A percentile compares a stretch with the other conserved stretches of the same genome.
Conservation (phyloP, 1,284 basidiomycete species). For the Boletus albobrunnescens region DNA sequence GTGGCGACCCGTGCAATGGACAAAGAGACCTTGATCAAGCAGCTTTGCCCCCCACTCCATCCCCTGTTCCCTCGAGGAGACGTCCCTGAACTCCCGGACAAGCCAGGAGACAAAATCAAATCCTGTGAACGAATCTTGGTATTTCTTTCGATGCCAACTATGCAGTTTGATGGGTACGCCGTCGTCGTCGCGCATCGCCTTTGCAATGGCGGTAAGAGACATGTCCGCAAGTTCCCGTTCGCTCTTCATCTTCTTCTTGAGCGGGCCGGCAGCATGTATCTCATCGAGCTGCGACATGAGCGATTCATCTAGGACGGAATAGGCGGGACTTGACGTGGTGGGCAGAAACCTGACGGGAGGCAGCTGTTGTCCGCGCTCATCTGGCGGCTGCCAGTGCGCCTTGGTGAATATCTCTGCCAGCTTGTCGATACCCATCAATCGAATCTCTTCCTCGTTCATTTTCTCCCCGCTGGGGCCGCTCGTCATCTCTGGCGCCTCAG, state of each 20-base stretch:
- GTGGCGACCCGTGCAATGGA: conserved; percentile 75
- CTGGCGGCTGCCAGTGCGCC: conserved; percentile 69
- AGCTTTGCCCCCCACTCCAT: conserved; percentile 75
- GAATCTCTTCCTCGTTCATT: conserved; percentile 83
- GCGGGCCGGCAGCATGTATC: conserved; percentile 68
- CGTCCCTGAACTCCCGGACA: conserved; percentile 79
- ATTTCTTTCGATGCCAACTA: conserved; percentile 67
- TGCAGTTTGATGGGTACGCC: conserved; percentile 74
- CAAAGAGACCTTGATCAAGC: conserved; percentile 76
- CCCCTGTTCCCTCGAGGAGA: conserved; percentile 74
- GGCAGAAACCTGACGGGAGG: conserved; percentile 68
- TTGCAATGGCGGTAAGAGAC: conserved; percentile 59
- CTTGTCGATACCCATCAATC: conserved; percentile 87
- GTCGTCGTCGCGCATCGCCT: conserved; percentile 76
- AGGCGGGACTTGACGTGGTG: conserved; percentile 78
- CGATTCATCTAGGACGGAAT: conserved; percentile 73
- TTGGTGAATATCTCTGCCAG: conserved; percentile 85
- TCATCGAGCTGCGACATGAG: conserved; percentile 77
- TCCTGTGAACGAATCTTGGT: conserved; percentile 80
- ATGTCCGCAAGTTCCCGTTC: conserved; percentile 67
- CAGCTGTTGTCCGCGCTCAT: conserved; percentile 50
- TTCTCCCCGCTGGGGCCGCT: conserved; percentile 63
- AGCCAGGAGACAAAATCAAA: conserved; percentile 86
- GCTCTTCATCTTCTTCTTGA: conserved; percentile 73
- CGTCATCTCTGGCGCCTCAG: conserved; percentile 56